Conservation (phyloP, 352 stramenopile genomes). For the Pythium utonaiense region DNA sequence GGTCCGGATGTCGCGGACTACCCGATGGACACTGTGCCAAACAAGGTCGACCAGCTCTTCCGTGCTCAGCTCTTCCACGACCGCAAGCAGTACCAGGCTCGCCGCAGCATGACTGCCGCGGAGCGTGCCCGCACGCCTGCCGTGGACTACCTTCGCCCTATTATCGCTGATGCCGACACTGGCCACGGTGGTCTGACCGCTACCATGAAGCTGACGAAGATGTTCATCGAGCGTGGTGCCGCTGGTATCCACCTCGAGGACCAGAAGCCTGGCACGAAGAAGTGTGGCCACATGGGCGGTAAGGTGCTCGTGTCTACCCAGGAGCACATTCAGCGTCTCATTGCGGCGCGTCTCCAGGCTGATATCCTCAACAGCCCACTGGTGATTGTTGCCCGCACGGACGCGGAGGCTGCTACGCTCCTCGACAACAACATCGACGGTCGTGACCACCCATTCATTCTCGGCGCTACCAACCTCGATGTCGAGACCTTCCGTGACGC, state of each 20-base stretch:
- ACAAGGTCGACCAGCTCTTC: constrained; percentile 98
- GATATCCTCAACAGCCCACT: constrained; percentile 95
- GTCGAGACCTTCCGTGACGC: constrained; percentile 86
- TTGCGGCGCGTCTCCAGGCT: constrained; percentile 93
- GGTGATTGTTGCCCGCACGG: constrained; percentile 95
- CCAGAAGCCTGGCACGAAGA: constrained; percentile 98
- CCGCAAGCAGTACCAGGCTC: constrained; percentile 94
- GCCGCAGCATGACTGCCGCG: constrained; percentile 73
- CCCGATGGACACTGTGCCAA: constrained; percentile 97
- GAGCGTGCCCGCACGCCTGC: constrained; percentile 71
- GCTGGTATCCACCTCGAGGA: constrained; percentile 98
- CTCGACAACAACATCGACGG: constrained; percentile 97
- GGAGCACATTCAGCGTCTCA: constrained; percentile 97
- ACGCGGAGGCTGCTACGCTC: constrained; percentile 96
- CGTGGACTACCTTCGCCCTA: constrained; percentile 96
- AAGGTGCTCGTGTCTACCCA: constrained; percentile 97
- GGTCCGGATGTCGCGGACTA: constrained; percentile 97
- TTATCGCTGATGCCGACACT: constrained; percentile 97
- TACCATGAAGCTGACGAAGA: constrained; percentile 98
- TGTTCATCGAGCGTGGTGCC: constrained; percentile 98
- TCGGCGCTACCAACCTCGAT: constrained; percentile 91
- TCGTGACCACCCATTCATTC: constrained; percentile 97
- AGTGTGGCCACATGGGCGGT: constrained; percentile 98
- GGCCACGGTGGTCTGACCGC: constrained; percentile 95
- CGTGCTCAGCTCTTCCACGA: constrained; percentile 96